These are phyloP conservation scores for Arthrobotrys entomopaga DNA, from an alignment of 2,329 filamentous ascomycete species.

Conservation along the genomic window DNA sequence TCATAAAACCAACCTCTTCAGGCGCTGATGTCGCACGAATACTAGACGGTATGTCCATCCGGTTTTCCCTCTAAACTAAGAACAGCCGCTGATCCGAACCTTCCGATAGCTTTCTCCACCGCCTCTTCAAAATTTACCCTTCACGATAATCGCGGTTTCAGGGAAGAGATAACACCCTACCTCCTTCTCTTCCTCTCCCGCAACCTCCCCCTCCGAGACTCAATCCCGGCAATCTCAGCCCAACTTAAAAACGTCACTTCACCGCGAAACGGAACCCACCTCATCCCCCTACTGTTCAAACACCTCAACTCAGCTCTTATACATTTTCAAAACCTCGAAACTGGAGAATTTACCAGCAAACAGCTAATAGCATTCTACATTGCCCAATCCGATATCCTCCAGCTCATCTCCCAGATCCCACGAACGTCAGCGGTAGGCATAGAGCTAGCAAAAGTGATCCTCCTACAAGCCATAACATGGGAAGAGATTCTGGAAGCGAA, in stretches of 20 bases:
- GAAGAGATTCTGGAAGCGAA: constrained; percentile 51
- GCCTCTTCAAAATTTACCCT: constrained; percentile 20
- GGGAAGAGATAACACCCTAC: constrained; percentile 16
- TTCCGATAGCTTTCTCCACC: constrained; percentile 18
- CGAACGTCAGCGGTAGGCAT: constrained; percentile 13
- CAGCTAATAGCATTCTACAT: constrained; percentile 26
- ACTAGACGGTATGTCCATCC: constrained; percentile 25
- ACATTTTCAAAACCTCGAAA: constrained; percentile 4
- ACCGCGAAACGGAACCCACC: neutral
- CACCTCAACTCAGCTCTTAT: constrained; percentile 32
- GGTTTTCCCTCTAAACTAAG: neutral
- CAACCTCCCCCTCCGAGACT: constrained; percentile 35
- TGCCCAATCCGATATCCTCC: constrained; percentile 31
- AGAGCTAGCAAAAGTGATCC: constrained; percentile 27
- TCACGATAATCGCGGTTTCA: constrained; percentile 16
- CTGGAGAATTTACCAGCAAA: constrained; percentile 3
- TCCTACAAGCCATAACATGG: constrained; percentile 43
- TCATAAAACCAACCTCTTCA: constrained; percentile 10
- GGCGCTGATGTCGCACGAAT: constrained; percentile 10
- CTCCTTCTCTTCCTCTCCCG: constrained; percentile 44
- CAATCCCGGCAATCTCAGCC: constrained; percentile 15
- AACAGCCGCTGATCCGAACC: constrained; percentile 8
- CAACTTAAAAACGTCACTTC: constrained; percentile 17
- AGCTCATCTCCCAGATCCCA: constrained; percentile 31
- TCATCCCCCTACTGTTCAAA: constrained; percentile 30